Evolutionary conservation across 1,284 basidiomycete genomes (phyloP).

Genomic region (Heliocybe sulcata): DNA sequence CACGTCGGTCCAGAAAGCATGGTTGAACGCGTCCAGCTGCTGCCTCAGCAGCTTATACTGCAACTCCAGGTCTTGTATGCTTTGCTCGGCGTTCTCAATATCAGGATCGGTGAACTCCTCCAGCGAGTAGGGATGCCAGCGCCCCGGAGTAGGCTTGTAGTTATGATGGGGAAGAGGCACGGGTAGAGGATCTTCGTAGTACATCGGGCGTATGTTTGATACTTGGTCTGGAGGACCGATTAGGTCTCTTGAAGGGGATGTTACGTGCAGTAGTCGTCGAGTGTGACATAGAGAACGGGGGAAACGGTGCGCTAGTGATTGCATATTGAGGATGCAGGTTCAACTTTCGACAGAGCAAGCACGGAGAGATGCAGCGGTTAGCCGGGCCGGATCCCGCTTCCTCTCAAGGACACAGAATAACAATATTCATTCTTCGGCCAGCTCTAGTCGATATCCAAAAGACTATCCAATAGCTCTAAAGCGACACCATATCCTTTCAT

Average conservation of each 20-base stretch:
- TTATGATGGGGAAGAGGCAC: slow-evolving; percentile 14
- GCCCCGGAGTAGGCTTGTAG: neutral
- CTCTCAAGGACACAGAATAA: no score
- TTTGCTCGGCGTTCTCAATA: slow-evolving; percentile 16
- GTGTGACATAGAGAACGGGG: neutral
- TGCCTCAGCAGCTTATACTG: slow-evolving; percentile 64
- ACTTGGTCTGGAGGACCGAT: slow-evolving; percentile 68
- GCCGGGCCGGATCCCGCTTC: no score
- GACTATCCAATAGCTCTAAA: no score
- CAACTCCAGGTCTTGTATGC: slow-evolving; percentile 40
- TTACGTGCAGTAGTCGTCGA: neutral
- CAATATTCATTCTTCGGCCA: no score
- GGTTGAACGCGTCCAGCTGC: slow-evolving; percentile 63
- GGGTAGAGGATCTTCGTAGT: slow-evolving; percentile 43
- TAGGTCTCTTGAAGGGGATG: slow-evolving; percentile 29
- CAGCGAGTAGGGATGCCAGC: slow-evolving; percentile 65
- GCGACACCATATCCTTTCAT: neutral
- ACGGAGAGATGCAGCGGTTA: no score
- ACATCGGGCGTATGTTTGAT: slow-evolving; percentile 73
- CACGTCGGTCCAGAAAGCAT: slow-evolving; percentile 72
- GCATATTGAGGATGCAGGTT: no score
- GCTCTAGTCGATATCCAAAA: no score
- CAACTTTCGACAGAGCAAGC: no score
- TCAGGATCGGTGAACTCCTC: slow-evolving; percentile 45
- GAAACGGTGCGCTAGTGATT: neutral